phyloP scores from a whole-genome alignment of 225 moss, liverwort and hornwort genomes.

The Polytrichum formosum region DNA sequence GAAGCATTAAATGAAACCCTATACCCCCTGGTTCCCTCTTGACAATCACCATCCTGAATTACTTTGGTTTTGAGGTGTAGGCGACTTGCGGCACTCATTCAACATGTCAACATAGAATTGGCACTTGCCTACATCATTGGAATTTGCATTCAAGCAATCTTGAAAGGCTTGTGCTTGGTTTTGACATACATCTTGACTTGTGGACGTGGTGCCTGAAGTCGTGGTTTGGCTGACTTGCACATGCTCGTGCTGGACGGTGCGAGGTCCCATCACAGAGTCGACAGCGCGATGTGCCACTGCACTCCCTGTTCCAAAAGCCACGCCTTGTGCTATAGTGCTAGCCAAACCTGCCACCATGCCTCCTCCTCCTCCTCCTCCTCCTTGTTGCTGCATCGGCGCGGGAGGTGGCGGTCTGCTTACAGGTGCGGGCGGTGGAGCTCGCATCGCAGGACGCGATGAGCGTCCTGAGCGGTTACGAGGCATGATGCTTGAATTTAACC shows the following conservation, averaged over 20 bases:
- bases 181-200: slow-evolving; percentile 12
- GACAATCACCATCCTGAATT: no score
- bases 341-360: slow-evolving; percentile 11
- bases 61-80: neutral
- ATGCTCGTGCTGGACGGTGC: slow-evolving; percentile 39
- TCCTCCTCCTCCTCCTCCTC: slow-evolving; percentile 21
- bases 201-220: slow-evolving; percentile 1
- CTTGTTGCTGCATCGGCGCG: slow-evolving; percentile 11
- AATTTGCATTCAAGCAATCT: slow-evolving; percentile 48
- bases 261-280: slow-evolving; percentile 40
- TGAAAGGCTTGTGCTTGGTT: slow-evolving; percentile 37
- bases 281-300: slow-evolving; percentile 53
- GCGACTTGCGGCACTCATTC: slow-evolving; percentile 19
- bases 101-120: slow-evolving; percentile 55
- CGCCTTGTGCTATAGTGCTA: slow-evolving; percentile 30
- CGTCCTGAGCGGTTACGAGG: slow-evolving; percentile 7
- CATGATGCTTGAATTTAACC: neutral
- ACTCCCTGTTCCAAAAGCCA: slow-evolving; percentile 49
- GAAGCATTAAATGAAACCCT: no score
- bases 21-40: no score
- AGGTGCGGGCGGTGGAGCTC: slow-evolving; percentile 19
- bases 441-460: slow-evolving; percentile 22
- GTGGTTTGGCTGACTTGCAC: slow-evolving; percentile 23
- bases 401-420: slow-evolving; percentile 14
- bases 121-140: slow-evolving; percentile 44